These are phyloP conservation scores for Scutellaria galericulata DNA, from an alignment of 257 asterid species.

Conservation along the genomic window DNA sequence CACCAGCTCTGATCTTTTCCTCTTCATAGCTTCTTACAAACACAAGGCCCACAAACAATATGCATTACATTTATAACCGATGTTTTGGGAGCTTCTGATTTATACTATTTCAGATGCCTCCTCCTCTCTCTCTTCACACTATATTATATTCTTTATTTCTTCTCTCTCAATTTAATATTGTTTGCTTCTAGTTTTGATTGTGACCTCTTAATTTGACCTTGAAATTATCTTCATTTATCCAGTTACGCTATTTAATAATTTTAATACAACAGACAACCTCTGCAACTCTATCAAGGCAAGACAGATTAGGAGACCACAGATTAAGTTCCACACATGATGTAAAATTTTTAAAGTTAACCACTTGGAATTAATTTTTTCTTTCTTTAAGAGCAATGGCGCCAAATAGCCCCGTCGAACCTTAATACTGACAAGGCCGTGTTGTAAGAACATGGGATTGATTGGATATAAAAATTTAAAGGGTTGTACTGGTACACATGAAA, in stretches of 20 bases:
- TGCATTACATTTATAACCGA: not conserved
- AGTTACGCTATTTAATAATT: not conserved
- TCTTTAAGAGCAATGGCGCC: too few species aligned
- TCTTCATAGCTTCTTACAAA: constrained; percentile 55
- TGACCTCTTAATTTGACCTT: constrained; percentile 56
- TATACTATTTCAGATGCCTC: constrained; percentile 15
- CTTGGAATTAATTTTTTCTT: too few species aligned
- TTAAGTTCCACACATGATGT: not conserved
- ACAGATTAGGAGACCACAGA: not conserved
- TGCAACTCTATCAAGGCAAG: constrained; percentile 9
- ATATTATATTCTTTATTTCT: not conserved
- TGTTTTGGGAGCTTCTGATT: constrained; percentile 15
- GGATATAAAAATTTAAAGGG: too few species aligned
- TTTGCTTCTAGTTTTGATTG: constrained; percentile 43
- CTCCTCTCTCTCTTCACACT: not conserved
- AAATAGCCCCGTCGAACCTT: too few species aligned
- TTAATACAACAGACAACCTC: constrained; percentile 22
- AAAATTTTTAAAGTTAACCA: not conserved
- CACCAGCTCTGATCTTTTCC: constrained; percentile 53
- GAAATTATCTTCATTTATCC: constrained; percentile 40
- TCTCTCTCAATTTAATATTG: not conserved
- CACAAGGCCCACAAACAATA: not conserved
- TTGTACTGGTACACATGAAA: too few species aligned
- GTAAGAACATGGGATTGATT: too few species aligned
- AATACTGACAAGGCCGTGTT: too few species aligned